Evolutionary conservation across 2,329 filamentous ascomycete genomes (phyloP), one percentile per base, ranked within the genome.

Genomic region (Zymoseptoria ardabiliae): DNA sequence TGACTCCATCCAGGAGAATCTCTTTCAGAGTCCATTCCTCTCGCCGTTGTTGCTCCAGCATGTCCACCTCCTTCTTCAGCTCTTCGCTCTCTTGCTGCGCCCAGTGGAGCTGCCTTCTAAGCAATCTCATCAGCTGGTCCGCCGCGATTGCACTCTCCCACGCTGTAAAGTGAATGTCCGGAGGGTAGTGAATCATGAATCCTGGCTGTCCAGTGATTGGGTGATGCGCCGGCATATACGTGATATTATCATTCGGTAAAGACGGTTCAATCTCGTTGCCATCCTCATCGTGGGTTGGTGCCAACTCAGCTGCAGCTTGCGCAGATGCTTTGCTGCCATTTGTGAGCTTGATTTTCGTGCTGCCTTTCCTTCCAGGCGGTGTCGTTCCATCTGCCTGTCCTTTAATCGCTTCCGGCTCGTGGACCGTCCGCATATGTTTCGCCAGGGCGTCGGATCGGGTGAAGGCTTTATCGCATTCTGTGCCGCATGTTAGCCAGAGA

Each of bases 361-460:
- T 75, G 66, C 77, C 77, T 62, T 75, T 74, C 56, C 76, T 51
- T 73, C 65, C 79, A 75, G 30, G 74, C 73, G 55, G 76, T 73
- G 70, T 78, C 71, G 59, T 85, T 85, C 72, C 90, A 89, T 21
- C 87, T 85, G 11, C 90, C 84, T 2, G 88, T 90, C 64, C 65
- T 52, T 66, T 65, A 21, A 96, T 81, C 17, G 91, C 89, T 76
- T 99, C 94, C 3, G 93, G 97, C 74, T 99, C 94, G 78, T 99
- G 94, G 45, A 99, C 92, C 17, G 94, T 97, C 68, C 94, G 89
- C 91, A 97, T 97, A 73, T 99, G 94, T 75, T 99, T 99, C 1
- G 93, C 91, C 0, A 99, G 82, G 11, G 94, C 94, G 70, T 99
- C 94, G 22, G 93, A 97, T 65, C 94, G 84, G 2, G 94, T 99